phyloP scores from a whole-genome alignment of 164 flowering plant species.

The Sedum album region DNA sequence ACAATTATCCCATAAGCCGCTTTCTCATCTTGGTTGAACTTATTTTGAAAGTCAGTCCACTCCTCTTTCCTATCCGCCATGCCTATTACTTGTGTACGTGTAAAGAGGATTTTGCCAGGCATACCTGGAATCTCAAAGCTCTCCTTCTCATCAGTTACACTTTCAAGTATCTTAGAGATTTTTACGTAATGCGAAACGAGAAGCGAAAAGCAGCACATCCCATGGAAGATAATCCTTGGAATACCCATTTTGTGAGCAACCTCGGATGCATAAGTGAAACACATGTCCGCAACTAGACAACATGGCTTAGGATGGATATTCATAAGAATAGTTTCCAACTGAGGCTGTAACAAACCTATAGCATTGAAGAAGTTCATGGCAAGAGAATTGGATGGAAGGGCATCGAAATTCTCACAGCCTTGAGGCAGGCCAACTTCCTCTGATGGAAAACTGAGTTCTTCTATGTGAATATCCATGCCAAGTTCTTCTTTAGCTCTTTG shows the following conservation, averaged over 20 bases:
- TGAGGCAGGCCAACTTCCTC: constrained; percentile 20
- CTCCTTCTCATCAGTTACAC: constrained; percentile 10
- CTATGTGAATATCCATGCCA: constrained; percentile 16
- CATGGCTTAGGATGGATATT: constrained; percentile 6
- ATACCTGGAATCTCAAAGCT: too few relatives aligned
- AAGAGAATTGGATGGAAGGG: constrained; percentile 12
- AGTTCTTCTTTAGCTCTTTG: constrained; percentile 11
- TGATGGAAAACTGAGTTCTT: constrained; percentile 21
- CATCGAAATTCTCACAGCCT: constrained; percentile 26
- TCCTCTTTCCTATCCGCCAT: neutral
- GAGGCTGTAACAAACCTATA: too few relatives aligned
- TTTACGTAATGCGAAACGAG: constrained; percentile 11
- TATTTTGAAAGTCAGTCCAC: neutral
- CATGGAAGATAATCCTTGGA: constrained; percentile 30
- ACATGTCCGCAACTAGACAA: constrained; percentile 21
- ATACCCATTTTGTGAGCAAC: constrained; percentile 19
- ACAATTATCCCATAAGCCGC: constrained; percentile 14
- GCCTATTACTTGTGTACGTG: constrained; percentile 10
- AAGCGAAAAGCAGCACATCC: constrained; percentile 18
- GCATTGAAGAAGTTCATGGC: too few relatives aligned
- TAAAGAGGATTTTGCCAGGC: constrained; percentile 21
- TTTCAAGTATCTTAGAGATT: neutral
- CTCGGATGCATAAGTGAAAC: constrained; percentile 17
- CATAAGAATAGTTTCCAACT: constrained; percentile 9
- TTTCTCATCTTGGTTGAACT: neutral